Percentiles rank a stretch among this genome's conserved stretches.
Conservation (phyloP, 83 land plant genomes). For the Picea abies region DNA sequence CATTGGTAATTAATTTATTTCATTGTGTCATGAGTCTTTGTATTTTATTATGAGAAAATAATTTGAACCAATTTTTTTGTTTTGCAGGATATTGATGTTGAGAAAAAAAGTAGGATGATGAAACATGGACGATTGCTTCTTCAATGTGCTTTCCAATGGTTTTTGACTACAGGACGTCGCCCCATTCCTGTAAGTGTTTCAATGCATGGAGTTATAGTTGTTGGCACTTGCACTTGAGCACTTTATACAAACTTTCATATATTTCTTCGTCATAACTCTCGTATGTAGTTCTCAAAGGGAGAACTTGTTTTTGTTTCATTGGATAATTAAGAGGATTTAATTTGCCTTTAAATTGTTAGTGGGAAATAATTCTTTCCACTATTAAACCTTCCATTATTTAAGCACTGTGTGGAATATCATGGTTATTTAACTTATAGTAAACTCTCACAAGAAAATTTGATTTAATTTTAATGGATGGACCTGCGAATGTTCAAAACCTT, state of each 20-base stretch:
- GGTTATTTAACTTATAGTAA: no score
- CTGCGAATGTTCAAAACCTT: no score
- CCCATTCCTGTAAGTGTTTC: slow-evolving; percentile 28
- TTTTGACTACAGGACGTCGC: slow-evolving; percentile 34
- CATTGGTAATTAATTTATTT: no score
- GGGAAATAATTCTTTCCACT: background rate
- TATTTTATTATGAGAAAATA: slow-evolving; percentile 5
- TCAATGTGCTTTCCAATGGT: slow-evolving; percentile 36
- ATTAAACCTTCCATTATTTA: background rate
- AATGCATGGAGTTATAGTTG: background rate
- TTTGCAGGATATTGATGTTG: slow-evolving; percentile 14
- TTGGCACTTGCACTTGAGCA: background rate
- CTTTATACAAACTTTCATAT: background rate
- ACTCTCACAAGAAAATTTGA: no score
- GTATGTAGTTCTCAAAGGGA: background rate
- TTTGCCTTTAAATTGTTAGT: background rate
- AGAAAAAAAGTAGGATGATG: slow-evolving; percentile 7
- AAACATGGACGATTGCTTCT: slow-evolving; percentile 31
- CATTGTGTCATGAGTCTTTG: background rate
- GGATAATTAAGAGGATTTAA: no score
- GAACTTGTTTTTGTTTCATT: background rate
- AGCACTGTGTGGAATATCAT: no score
- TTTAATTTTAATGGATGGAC: no score
- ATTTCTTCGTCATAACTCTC: background rate
- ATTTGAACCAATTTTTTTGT: background rate